Evolutionary conservation across 495 filamentous ascomycete species (phyloP), one percentile per base, ranked within the genome.

Genomic region (Aspergillus hancockii): DNA sequence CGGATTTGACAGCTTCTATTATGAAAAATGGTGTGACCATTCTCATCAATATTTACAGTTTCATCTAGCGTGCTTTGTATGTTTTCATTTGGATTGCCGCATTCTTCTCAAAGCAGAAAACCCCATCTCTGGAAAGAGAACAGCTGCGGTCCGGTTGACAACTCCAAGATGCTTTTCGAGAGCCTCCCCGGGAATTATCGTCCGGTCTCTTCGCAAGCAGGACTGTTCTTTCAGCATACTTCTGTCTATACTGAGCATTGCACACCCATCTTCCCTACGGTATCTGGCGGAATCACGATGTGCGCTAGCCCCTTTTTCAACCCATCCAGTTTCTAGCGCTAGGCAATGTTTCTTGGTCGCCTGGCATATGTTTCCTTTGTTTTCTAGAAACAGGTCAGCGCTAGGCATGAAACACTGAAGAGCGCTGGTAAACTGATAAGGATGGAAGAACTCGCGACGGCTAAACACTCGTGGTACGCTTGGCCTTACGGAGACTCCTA

Each of bases 31-130:
- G 71, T 65, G 64, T 70, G 66, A 68, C 59, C 65, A 70, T 69
- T 71, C 67, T 67, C 66, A 72, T 71, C 66, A 64, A 74, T 75
- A 71, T 79, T 73, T 59, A 71, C 71, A 73, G 69, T 71, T 65
- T 69, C 71, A 74, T 79, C 67, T 72, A 76, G 70, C 74, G 69
- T 75, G 75, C 62, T 71, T 71, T 64, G 66, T 73, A 68, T 68
- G 59, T 64, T 63, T 41, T 64, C 57, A 64, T 61, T 71, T 69
- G 67, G 68, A 61, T 61, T 68, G 62, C 54, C 63, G 50, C 22
- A 23, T 59, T 49, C 59, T 56, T 64, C 45, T 64, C 32, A 53
- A 56, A 59, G 16, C 45, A 45, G 41, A 56, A 47, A 49, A 49
- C 55, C 14, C 14, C 10, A 49, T 19, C 12, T 57, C 54, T 18